Evolutionary conservation across 805 yeast species (phyloP), one percentile per base, ranked within the genome.

Genomic region (Dipodascus albidus): DNA sequence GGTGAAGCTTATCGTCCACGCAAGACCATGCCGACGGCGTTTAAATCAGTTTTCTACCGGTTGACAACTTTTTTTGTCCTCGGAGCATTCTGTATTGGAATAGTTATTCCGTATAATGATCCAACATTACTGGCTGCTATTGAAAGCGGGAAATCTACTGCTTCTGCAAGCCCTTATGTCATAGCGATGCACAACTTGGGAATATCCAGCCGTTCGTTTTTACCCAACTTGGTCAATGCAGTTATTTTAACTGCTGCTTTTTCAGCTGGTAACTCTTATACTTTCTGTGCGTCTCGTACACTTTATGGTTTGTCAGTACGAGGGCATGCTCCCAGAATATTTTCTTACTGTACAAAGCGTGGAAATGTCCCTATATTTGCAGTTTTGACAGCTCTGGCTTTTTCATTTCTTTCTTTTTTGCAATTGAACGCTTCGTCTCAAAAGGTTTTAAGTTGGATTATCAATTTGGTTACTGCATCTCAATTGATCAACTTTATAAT

Each of bases 201-300:
- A 1, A 83, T 88, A 52, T 77, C 72, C 33, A n/a, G 20, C 17
- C 17, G 44, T 38, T 38, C 44, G 20, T 82, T 77, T 0, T 71
- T 87, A 50, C 95, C 95, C 31, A 79, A 83, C 62, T 75, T 88
- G 56, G 88, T 89, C 54, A 89, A 89, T 67, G 95, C 80, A 0
- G 78, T 87, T 27, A 75, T 88, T 53, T 73, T 88, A 53, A 74
- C 87, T 3, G 78, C 93, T 1, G 85, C 90, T 0, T 83, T 87
- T 59, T 82, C 89, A 35, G 89, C 95, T 1, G 96, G 95, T 52
- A 87, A 87, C 65, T 84, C 91, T 1, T 84, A 81, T 64, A 78
- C 85, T 35, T 86, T 79, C 63, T 81, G 88, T 56, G 82, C 91
- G 0, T 78, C 88, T 4, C 72, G 84, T 58, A 73, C 85, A 0